phyloP scores from a whole-genome alignment of 345 rosid genomes.

The Lepidium didymum region DNA sequence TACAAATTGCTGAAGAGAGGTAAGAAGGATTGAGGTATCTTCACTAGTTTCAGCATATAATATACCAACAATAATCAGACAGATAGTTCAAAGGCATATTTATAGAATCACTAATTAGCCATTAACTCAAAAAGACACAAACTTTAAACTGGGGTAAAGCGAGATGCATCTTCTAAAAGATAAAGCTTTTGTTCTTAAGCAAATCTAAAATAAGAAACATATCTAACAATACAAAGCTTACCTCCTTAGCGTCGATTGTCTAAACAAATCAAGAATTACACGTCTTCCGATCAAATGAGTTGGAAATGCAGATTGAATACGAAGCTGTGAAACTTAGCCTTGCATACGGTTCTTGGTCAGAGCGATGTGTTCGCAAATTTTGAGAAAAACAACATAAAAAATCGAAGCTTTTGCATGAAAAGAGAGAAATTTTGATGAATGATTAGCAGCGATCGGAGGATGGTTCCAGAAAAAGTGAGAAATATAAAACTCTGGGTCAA shows the following conservation, averaged over 20 bases:
- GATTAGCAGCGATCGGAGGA: neutral
- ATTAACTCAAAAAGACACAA: neutral
- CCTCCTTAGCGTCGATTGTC: neutral
- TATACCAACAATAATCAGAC: neutral
- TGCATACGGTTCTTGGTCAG: neutral
- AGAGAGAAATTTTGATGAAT: neutral
- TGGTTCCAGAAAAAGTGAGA: slow-evolving; percentile 26
- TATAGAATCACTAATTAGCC: neutral
- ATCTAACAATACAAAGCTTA: neutral
- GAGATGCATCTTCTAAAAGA: neutral
- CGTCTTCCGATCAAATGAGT: neutral
- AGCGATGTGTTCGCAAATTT: neutral
- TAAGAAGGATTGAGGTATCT: neutral
- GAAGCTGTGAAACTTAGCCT: neutral
- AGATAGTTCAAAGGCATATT: neutral
- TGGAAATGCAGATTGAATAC: neutral
- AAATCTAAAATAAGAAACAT: neutral
- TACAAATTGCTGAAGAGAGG: neutral
- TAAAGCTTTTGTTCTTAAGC: neutral
- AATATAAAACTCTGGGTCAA: neutral
- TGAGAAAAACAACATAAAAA: neutral
- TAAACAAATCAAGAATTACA: neutral
- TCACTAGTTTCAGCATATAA: neutral
- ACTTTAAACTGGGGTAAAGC: neutral
- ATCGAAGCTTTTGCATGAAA: slow-evolving; percentile 1